Evolutionary conservation across 2,329 filamentous ascomycete genomes (phyloP).

Genomic region (Colletotrichum abscissum): DNA sequence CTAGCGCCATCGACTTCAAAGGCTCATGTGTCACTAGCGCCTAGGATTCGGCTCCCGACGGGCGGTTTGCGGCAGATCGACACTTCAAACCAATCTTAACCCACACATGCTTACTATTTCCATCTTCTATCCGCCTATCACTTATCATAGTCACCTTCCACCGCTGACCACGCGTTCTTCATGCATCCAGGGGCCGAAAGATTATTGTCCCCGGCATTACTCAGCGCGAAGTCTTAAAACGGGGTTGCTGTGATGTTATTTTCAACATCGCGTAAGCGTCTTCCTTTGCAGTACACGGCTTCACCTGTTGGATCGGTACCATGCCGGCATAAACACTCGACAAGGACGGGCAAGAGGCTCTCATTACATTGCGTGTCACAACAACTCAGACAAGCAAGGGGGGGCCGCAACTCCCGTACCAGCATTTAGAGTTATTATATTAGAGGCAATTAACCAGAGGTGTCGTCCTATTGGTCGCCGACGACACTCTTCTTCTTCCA

Average conservation of each 20-base stretch:
- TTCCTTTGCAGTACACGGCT: no score
- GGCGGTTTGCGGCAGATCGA: not conserved
- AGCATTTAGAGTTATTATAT: not conserved
- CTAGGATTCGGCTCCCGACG: not conserved
- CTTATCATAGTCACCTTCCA: not conserved
- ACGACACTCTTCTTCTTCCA: no score
- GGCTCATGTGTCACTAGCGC: not conserved
- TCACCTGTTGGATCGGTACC: no score
- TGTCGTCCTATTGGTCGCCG: no score
- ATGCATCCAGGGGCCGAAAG: not conserved
- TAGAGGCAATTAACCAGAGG: no score
- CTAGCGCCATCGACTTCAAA: not conserved
- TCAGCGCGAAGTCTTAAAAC: not conserved
- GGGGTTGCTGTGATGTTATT: no score
- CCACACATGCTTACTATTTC: not conserved
- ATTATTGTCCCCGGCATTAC: not conserved
- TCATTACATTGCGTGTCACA: not conserved
- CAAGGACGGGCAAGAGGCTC: no score
- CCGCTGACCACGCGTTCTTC: not conserved
- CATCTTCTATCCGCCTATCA: not conserved
- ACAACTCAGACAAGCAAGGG: not conserved
- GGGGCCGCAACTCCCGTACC: no score
- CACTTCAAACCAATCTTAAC: not conserved
- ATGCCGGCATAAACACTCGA: no score
- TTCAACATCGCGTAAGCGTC: no score